Conservation (phyloP, 2,329 filamentous ascomycete species). For the Diaporthe ampelina region DNA sequence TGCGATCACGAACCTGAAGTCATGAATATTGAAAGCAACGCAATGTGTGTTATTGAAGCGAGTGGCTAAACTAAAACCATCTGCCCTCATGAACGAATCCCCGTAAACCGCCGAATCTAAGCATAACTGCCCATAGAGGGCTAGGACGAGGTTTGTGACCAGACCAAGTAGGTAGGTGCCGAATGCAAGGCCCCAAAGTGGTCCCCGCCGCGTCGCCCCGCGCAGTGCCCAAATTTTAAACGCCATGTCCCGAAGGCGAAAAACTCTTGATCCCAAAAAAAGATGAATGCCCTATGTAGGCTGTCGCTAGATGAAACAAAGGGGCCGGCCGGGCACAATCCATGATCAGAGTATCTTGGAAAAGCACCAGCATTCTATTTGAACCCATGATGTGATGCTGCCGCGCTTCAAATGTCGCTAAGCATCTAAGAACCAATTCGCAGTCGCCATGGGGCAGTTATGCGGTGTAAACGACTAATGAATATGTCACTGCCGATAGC, state of each 20-base stretch:
- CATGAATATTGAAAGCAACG: not conserved
- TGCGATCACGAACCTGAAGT: not conserved
- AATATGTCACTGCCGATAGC: not conserved
- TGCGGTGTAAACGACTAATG: not conserved
- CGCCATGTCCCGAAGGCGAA: constrained; percentile 20
- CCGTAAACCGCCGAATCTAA: constrained; percentile 18
- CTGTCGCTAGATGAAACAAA: constrained; percentile 14
- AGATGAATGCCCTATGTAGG: not conserved
- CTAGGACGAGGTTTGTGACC: not conserved
- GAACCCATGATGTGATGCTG: constrained; percentile 9
- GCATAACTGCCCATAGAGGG: constrained; percentile 2
- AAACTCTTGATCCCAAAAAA: constrained; percentile 6
- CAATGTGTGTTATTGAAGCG: not conserved
- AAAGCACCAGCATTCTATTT: not conserved
- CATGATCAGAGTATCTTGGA: constrained; percentile 11
- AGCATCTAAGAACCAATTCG: not conserved
- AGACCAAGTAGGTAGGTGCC: not conserved
- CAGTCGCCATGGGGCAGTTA: not conserved
- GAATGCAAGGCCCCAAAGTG: not conserved
- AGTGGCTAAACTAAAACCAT: constrained; percentile 3
- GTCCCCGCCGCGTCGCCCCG: constrained; percentile 1
- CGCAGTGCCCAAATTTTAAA: constrained; percentile 2
- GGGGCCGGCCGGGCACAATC: not conserved
- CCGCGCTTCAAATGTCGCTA: not conserved
- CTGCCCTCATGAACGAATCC: constrained; percentile 10